Conservation (phyloP, 192 early-diverging fungal genomes). For the Diversispora epigaea region DNA sequence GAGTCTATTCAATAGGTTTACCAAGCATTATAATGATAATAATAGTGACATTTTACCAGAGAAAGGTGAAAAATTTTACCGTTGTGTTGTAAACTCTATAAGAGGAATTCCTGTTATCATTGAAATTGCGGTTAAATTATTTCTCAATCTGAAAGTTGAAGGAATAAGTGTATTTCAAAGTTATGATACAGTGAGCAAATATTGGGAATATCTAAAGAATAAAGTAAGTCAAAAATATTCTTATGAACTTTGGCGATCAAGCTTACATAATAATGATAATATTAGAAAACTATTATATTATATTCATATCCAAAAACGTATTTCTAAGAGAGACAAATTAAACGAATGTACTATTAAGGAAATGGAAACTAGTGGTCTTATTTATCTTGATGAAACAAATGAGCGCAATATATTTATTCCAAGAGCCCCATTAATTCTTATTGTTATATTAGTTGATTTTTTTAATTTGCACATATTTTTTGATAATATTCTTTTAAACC, state of each 20-base stretch:
- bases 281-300: neutral
- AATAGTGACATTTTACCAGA: too few relatives aligned
- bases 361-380: constrained; percentile 8
- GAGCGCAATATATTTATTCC: neutral
- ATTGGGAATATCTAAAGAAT: neutral
- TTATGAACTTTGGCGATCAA: neutral
- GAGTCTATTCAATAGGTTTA: neutral
- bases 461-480: neutral
- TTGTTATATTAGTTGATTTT: neutral
- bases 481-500: constrained; percentile 8
- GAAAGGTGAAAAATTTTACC: neutral
- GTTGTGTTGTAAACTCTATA: neutral
- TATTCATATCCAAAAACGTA: neutral
- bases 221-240: neutral
- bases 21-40: neutral
- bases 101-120: neutral
- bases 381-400: neutral
- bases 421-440: neutral
- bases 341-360: neutral
- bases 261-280: neutral
- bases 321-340: neutral
- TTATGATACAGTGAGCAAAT: neutral
- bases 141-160: neutral
- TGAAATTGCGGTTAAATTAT: neutral
- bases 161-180: neutral